Evolutionary conservation across 257 asterid species (phyloP), one percentile per base, ranked within the genome.

Genomic region (Asclepias syriaca): DNA sequence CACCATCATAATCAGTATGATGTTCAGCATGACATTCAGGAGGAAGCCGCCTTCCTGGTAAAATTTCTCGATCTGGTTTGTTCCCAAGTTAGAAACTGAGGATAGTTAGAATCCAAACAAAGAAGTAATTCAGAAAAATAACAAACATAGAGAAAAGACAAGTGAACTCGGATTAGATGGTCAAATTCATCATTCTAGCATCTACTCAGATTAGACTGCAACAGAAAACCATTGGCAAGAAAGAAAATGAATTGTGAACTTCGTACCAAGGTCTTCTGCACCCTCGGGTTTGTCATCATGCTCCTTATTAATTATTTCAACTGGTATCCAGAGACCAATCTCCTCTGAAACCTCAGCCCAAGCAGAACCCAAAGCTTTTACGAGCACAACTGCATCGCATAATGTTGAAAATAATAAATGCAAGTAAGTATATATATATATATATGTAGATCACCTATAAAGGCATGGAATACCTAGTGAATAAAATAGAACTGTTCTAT

Each of bases 281-380:
- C 90, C 98, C 68, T 87, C 96, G 24, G 94, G 96, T 73, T 88
- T 95, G 84, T 95, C 98, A 24, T 95, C 84, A 48, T 90, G 97
- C 59, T 89, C 97, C 74, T 55, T 83, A 79, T 90, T 83, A 58
- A 81, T 71, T 72, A 87, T 68, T 81, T 85, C 75, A 73, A 79
- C 78, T 2, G 98, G 99, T 77, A 92, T 79, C 97, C 96, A 95
- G 57, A 95, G 85, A 80, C 97, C 99, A 40, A 88, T 85, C 66
- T 83, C 89, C 75, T 92, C 97, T 8, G 85, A 75, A 9, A 92
- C 68, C 68, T 82, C 83, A 4, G 78, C 60, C 99, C 99, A 95
- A 74, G 80, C 81, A 24, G 88, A 77, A 50, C 84, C 81, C 88
- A 95, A 79, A 69, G 84, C 93, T 74, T 77, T 79, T 63, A 71